Evolutionary conservation across 2,329 filamentous ascomycete genomes (phyloP).

Genomic region (Colletotrichum lupini): DNA sequence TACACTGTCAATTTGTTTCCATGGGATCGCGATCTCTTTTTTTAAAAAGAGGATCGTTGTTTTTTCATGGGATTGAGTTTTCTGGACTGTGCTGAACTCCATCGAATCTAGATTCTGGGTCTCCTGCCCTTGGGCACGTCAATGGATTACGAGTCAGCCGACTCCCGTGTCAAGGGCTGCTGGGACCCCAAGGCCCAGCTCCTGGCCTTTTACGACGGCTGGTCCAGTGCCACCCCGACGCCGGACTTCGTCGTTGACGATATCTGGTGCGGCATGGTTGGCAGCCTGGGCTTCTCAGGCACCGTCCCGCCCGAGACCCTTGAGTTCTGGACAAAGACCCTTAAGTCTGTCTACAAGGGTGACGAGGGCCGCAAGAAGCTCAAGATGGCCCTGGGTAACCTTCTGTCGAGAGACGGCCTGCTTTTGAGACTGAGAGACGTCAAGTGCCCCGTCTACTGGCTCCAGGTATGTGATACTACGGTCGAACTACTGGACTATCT

Average conservation of each 20-base stretch:
- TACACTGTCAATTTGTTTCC: neutral
- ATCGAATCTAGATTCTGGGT: constrained; percentile 53
- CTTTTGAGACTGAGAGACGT: constrained; percentile 57
- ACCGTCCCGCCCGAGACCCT: constrained; percentile 48
- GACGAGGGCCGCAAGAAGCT: constrained; percentile 62
- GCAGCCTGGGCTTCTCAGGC: constrained; percentile 57
- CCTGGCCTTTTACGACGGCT: constrained; percentile 54
- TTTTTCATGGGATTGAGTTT: neutral
- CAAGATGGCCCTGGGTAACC: constrained; percentile 55
- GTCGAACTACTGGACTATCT: too few species aligned
- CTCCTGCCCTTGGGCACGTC: constrained; percentile 61
- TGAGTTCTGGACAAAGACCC: constrained; percentile 57
- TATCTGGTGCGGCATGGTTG: constrained; percentile 57
- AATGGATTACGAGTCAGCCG: constrained; percentile 63
- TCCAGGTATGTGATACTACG: constrained; percentile 52
- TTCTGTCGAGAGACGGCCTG: constrained; percentile 60
- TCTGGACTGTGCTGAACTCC: neutral
- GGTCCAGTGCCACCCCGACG: constrained; percentile 51
- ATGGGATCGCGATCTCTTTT: neutral
- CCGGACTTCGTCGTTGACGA: constrained; percentile 60
- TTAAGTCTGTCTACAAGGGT: constrained; percentile 59
- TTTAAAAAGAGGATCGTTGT: neutral
- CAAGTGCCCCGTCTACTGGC: constrained; percentile 63
- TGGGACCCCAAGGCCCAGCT: constrained; percentile 60
- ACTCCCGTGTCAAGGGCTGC: constrained; percentile 57